Evolutionary conservation across 257 asterid genomes (phyloP), one percentile per base, ranked within the genome.

Genomic region (Solanum clarkiae): DNA sequence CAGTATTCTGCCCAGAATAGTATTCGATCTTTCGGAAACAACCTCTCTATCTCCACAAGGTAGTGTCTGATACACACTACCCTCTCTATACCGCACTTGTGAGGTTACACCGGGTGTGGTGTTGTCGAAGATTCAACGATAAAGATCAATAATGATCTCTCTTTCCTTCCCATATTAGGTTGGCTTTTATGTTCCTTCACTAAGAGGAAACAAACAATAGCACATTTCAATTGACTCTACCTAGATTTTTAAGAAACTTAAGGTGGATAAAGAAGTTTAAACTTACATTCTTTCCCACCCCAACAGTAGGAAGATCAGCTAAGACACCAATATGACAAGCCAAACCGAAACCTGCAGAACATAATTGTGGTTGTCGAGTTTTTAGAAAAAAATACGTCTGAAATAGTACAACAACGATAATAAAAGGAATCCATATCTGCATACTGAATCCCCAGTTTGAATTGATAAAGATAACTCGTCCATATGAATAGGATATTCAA

Each of bases 301-400:
- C 99, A 84, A 96, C 85, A 14, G 98, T 91, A 54, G 98, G 98
- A 91, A 94, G 90, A 89, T 93, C 90, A 68, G 93, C 93, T 88
- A 93, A 87, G 88, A 96, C 97, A 26, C 99, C 98, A 86, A 96
- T 89, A 89, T 96, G 98, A 84, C 98, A 93, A 79, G 99, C 99
- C 91, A 93, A 91, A 74, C 98, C 99, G 88, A 93, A 93, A 62
- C 98, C 98, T 95, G 92, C 86, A 89, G 51, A 80, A 56, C 29
- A 62, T 71, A 66, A 62, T 81, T 65, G 47, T 69, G 40, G 42
- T 84, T 57, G 12, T 62, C 45, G 29, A 82, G 51, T 74, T 54
- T 65, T 29, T 69, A 63, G 51, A 15, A 22, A 69, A 69, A 17
- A 29, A n/a, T 68, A 54, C 53, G 36, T 65, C 16, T 4, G 22